A percentile compares a stretch with the other conserved stretches of the same genome.
Evolutionary conservation across 257 asterid genomes (phyloP).

Genomic region (Forsythia suspensa): DNA sequence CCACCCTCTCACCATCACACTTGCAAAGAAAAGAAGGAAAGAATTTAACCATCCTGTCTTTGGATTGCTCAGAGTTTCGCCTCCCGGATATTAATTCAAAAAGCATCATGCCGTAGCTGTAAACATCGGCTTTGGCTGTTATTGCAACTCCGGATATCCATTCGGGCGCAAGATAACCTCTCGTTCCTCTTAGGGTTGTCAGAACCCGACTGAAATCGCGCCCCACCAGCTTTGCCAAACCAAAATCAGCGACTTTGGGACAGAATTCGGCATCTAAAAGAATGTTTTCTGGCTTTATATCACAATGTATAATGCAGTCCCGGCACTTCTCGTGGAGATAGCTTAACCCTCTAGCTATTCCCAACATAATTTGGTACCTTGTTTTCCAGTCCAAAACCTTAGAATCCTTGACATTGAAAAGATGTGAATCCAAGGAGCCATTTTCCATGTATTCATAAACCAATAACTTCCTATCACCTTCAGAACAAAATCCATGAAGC

Average conservation of each 20-base stretch:
- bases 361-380: constrained; percentile 24
- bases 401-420: constrained; percentile 35
- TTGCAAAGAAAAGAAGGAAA: constrained; percentile 41
- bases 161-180: constrained; percentile 57
- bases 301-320: constrained; percentile 1
- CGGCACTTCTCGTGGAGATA: constrained; percentile 37
- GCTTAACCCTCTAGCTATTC: not conserved
- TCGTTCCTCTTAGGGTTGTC: constrained; percentile 48
- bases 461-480: not conserved
- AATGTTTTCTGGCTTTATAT: too few species aligned
- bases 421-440: constrained; percentile 39
- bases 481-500: not conserved
- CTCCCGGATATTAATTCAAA: constrained; percentile 46
- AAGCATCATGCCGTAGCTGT: constrained; percentile 53
- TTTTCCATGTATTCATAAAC: constrained; percentile 11
- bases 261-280: too few species aligned
- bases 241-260: too few species aligned
- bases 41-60: constrained; percentile 34
- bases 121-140: constrained; percentile 50
- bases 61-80: constrained; percentile 34
- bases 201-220: constrained; percentile 26
- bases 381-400: not conserved
- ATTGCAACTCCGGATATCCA: constrained; percentile 51
- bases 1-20: constrained; percentile 28
- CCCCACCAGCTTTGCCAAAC: too few species aligned